Conservation (phyloP, 345 rosid genomes). For the Gossypium anomalum region DNA sequence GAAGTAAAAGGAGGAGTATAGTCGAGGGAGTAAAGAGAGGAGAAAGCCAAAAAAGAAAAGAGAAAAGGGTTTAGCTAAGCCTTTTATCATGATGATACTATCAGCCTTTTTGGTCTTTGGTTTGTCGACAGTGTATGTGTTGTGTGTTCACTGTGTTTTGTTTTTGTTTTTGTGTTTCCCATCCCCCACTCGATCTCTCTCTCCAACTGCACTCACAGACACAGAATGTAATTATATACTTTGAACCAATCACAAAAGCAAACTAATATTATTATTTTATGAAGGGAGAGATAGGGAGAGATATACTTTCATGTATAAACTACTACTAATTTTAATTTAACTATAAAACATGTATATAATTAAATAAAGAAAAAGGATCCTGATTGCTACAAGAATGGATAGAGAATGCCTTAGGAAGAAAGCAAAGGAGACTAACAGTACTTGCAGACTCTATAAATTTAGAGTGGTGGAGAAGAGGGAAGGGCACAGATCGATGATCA, state of each 20-base stretch:
- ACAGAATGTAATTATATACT: constrained; percentile 39
- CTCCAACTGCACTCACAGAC: constrained; percentile 21
- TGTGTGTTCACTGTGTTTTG: constrained; percentile 58
- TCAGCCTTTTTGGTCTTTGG: constrained; percentile 76
- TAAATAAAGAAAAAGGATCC: constrained; percentile 15
- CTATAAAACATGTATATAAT: not conserved
- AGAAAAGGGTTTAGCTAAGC: constrained; percentile 41
- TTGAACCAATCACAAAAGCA: not conserved
- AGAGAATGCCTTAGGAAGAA: constrained; percentile 73
- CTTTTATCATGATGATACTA: constrained; percentile 70
- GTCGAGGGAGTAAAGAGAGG: too few relatives aligned
- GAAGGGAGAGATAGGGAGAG: not conserved
- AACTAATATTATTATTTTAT: constrained; percentile 5
- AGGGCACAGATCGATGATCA: constrained; percentile 8
- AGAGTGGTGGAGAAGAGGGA: constrained; percentile 28
- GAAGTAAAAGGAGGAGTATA: too few relatives aligned
- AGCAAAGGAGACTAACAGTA: constrained; percentile 63
- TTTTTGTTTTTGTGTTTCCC: constrained; percentile 43
- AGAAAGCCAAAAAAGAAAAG: constrained; percentile 4
- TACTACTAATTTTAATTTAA: not conserved
- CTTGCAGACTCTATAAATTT: constrained; percentile 41
- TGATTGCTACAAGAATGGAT: constrained; percentile 53
- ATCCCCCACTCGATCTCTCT: constrained; percentile 17
- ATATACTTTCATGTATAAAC: not conserved
- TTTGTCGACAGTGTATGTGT: constrained; percentile 94